Evolutionary conservation across 208 protist species (phyloP), one percentile per base, ranked within the genome.

Genomic region (Wallacemonas collosoma): DNA sequence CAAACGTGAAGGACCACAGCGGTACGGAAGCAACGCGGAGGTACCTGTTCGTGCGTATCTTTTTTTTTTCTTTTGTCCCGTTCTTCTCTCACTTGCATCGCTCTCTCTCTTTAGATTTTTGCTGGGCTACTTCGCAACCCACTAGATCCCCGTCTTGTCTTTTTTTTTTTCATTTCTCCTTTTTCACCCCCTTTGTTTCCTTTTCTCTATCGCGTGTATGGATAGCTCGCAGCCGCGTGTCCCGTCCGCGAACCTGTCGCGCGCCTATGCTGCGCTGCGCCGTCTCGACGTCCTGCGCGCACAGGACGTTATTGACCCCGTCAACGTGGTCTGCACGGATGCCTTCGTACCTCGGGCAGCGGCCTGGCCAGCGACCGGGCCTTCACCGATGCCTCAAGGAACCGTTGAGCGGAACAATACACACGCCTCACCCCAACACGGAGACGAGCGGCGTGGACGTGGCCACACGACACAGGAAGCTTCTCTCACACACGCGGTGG

Each of bases 231-330:
- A 61, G 53, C 55, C 44, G 44, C 67, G 53, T 39, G 53, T 51
- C 15, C 74, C 61, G 70, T 76, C 44, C 38, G 80, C 65, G 73
- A 81, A 26, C 45, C 83, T 93, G 11, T 88, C 81, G 17, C 76
- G 80, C 35, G 88, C 88, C 0, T 93, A 93, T 71, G 88, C 88
- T 3, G 81, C 87, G 40, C 81, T 93, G 38, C 79, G 76, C 38
- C 83, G 87, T 36, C 72, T 93, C 1, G 88, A 93, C 50, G 54
- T 82, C 4, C 71, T 93, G 57, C 75, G 83, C 9, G 77, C 80
- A 51, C 75, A 86, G 44, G 78, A 86, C 66, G 74, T 91, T 38
- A 47, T 80, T 0, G 50, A 85, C 35, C 84, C 84, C 14, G 12
- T 88, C 6, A 50, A 50, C 45, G 8, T 50, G 45, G 45, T 12